Base-by-base conservation (phyloP, 495 filamentous ascomycete genomes). In the Penicillium steckii region DNA sequence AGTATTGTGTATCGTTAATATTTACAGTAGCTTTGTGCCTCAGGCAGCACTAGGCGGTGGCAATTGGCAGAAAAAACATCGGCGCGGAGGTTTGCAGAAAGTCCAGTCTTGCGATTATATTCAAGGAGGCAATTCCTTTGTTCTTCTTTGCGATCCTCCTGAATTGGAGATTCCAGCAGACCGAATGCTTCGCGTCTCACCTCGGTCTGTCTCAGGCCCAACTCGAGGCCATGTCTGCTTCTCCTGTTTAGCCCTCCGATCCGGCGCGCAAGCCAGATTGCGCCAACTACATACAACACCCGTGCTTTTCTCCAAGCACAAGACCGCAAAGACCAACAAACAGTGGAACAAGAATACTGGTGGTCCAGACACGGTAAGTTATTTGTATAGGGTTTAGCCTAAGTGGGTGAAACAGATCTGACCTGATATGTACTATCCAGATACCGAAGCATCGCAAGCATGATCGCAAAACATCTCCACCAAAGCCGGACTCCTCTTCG, bases 181-280 rank as follows among this genome's bases (percentile, higher is more conserved):
- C 62, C 60, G 68, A 40, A 77, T 77, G 74, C 67, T 74, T 59
- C 72, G 72, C 53, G 53, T 59, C 44, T 72, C 67, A 27, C 46
- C 69, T 45, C 64, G 72, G 69, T 73, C 72, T 67, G 63, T 61
- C 47, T 57, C 68, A 70, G 71, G 65, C 67, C 71, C 68, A 56
- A 24, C 64, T 22, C 63, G 67, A 48, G 62, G 62, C 41, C 56
- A 74, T 68, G 64, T 71, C 50, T 74, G 64, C 57, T 45, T 65
- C 48, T 70, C 68, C 45, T 77, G 68, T 59, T 38, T 71, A 62
- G 53, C 64, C 17, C 60, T 53, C 46, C 55, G 64, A 52, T 55
- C 53, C 40, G 57, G 46, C 33, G 60, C 55, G 47, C 56, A 55
- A 30, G 30, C 51, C 46, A 63, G 53, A 21, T 37, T 59, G 41